These are phyloP conservation scores for Stemphylium lycopersici DNA, from an alignment of 2,329 filamentous ascomycete species.

Conservation along the genomic window DNA sequence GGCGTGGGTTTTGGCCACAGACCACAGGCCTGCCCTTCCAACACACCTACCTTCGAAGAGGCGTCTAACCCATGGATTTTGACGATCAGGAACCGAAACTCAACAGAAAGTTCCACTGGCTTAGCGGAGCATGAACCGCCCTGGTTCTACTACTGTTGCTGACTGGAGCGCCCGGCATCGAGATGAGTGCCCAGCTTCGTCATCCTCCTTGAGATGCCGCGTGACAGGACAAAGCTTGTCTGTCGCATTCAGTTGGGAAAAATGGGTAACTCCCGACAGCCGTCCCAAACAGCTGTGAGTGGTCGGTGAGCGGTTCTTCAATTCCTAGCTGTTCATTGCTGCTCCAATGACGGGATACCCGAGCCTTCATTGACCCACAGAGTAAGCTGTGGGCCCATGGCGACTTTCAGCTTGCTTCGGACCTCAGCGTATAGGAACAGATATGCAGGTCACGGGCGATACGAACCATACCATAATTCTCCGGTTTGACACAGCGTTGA, in stretches of 20 bases:
- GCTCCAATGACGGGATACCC: conserved; percentile 16
- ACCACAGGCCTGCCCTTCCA: conserved; percentile 3
- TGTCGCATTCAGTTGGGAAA: neutral
- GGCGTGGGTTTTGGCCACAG: conserved; percentile 7
- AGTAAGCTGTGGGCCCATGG: neutral
- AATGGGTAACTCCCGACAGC: neutral
- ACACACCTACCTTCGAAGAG: conserved; percentile 2
- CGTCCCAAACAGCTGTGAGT: neutral
- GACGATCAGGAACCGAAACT: conserved; percentile 7
- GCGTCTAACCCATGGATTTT: neutral
- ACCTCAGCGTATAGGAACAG: neutral
- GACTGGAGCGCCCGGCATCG: neutral
- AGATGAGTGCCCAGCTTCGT: neutral
- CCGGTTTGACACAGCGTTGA: conserved; percentile 7
- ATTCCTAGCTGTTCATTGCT: neutral
- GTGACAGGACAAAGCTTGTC: neutral
- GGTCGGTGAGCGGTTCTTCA: neutral
- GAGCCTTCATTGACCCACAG: conserved; percentile 3
- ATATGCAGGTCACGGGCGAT: neutral
- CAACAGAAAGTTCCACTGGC: neutral
- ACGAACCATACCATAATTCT: conserved; percentile 5
- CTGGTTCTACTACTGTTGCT: conserved; percentile 1
- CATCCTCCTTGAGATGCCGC: neutral
- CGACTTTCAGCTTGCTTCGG: conserved; percentile 4
- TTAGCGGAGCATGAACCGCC: conserved; percentile 4